Base-by-base conservation (phyloP, 352 stramenopile genomes). In the Phytophthora pini region DNA sequence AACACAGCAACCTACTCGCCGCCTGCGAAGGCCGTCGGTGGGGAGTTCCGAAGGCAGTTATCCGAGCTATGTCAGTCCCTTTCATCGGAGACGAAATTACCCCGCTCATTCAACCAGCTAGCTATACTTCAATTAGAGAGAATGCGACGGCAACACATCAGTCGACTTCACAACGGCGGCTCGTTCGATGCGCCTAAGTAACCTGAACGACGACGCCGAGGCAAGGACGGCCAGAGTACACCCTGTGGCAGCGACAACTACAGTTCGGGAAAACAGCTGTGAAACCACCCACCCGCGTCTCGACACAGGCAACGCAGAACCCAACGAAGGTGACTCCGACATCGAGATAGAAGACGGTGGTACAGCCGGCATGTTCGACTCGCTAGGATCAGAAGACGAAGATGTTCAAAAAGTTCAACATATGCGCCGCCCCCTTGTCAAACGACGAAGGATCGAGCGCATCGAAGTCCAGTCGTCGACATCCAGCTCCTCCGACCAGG, bases 1-100 rank as follows among this genome's bases (percentile, higher is more conserved):
- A 65, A 3, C 57, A 65, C 45, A 40, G 58, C 39, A 46, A 46
- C 11, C 1, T 65, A 3, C 15, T 65, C 3, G 20, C 27, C 2
- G 8, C 9, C 1, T 65, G 57, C 13, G 17, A 39, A 4, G 17
- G 57, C 3, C 47, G 57, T 2, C 39, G 46, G 1, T 52, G 34
- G 12, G 57, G 47, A 1, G 0, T 63, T 10, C 56, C 45, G 0
- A 55, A 63, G 34, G 15, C 20, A 13, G 26, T 63, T 5, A 32
- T 24, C 2, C 4, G 27, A 17, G 1, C 9, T 13, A 46, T 50
- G 39, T 50, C 52, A 13, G 39, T 50, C 0, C 27, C 26, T 3
- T 50, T 11, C 5, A 5, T 5, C 0, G 26, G 38, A 9, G 38
- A 41, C 5, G 29, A 61, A 5, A 22, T 52, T 1, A 12, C 52